phyloP scores from a whole-genome alignment of 2,329 filamentous ascomycete species.

The Phoma sp. region DNA sequence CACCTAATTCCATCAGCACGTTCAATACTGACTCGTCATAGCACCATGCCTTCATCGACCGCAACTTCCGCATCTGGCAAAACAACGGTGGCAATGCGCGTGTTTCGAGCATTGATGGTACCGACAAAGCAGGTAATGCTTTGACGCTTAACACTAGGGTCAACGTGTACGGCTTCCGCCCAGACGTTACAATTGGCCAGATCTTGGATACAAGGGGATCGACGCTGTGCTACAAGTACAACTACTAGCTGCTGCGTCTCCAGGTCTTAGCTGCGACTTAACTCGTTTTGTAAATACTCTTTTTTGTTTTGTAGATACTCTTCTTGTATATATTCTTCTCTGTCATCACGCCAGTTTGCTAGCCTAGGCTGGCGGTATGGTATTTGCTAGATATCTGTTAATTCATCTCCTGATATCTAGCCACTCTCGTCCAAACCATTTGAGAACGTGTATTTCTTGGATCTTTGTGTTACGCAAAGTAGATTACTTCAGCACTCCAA shows the following conservation, averaged over 20 bases:
- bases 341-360: too few relatives aligned
- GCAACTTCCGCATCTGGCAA: constrained; percentile 60
- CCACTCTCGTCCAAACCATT: too few relatives aligned
- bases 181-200: constrained; percentile 34
- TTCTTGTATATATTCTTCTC: too few relatives aligned
- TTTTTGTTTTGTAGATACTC: too few relatives aligned
- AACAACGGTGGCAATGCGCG: constrained; percentile 31
- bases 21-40: not conserved
- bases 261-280: too few relatives aligned
- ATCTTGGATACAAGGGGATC: constrained; percentile 35
- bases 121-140: constrained; percentile 31
- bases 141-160: constrained; percentile 38
- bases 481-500: too few relatives aligned
- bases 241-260: constrained; percentile 28
- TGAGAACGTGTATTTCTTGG: too few relatives aligned
- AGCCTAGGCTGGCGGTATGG: too few relatives aligned
- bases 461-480: too few relatives aligned
- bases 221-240: constrained; percentile 45
- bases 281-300: too few relatives aligned
- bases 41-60: constrained; percentile 56
- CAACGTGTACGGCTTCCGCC: constrained; percentile 35
- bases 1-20: not conserved
- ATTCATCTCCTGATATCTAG: too few relatives aligned
- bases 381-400: too few relatives aligned
- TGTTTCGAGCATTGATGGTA: constrained; percentile 49